Evolutionary conservation across 441 rosid species (phyloP), one percentile per base, ranked within the genome.

Genomic region (Brassica hybrid): DNA sequence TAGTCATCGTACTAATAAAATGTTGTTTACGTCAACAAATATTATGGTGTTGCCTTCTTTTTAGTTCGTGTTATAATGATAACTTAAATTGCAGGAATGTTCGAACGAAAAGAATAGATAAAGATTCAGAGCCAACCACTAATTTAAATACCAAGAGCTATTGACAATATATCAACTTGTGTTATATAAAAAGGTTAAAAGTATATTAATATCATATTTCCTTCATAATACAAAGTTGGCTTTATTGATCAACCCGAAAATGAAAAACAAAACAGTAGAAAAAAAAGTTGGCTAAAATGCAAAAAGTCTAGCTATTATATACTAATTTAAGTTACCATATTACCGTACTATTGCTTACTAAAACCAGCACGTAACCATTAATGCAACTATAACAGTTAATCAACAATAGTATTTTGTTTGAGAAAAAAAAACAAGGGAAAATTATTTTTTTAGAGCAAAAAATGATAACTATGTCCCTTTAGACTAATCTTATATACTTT

Each of bases 1-100:
- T 69, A 50, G 38, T 4, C 3, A 4, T 50, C 18, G 13, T 34
- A 50, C 2, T 52, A 76, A 76, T 76, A 50, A 69, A 48, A 4
- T 30, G 73, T 30, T 67, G 77, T 25, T 65, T 54, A 14, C 18
- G 36, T 14, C 45, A 16, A 45, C 6, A 6, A 14, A 18, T 56
- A 6, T 17, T 1, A 48, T 63, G 50, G n/a, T 3, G 56, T 38
- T 41, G 23, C 62, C 25, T 58, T 43, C 11, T 43, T 25, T 43
- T 65, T 10, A 13, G 1, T 67, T 27, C 52, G 2, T 60, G 4
- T 59, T 67, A 13, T 43, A 13, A 27, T 43, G 13, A 16, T 21
- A 16, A 8, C 10, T 14, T 27, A 12, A 43, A 45, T 30, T 59
- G 66, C 52, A 67, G 12, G 64, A 54, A 1, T 73, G 21, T 32